A percentile compares a stretch with the other conserved stretches of the same genome.
phyloP scores from a whole-genome alignment of 2,329 filamentous ascomycete species.

The Amauroascus niger region DNA sequence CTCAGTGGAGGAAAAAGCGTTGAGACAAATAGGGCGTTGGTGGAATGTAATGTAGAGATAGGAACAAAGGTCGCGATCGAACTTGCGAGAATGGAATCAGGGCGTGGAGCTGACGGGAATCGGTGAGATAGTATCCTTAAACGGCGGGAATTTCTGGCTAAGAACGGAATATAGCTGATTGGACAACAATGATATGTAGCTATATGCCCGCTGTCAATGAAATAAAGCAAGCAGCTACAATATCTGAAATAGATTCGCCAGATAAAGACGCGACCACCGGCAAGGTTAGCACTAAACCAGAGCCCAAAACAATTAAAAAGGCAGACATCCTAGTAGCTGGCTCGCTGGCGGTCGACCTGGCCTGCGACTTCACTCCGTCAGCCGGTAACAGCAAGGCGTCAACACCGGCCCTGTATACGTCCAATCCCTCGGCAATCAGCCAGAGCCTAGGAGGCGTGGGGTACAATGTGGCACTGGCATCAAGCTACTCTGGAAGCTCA shows the following conservation, averaged over 20 bases:
- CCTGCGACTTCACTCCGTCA: constrained; percentile 62
- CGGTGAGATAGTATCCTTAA: constrained; percentile 33
- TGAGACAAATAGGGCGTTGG: constrained; percentile 60
- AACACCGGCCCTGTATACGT: constrained; percentile 55
- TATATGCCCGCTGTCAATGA: constrained; percentile 16
- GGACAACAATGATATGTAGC: constrained; percentile 22
- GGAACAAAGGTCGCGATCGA: constrained; percentile 57
- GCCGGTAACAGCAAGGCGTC: constrained; percentile 25
- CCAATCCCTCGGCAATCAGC: constrained; percentile 70
- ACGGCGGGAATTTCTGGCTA: constrained; percentile 1
- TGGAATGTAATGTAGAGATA: constrained; percentile 56
- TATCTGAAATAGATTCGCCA: constrained; percentile 21
- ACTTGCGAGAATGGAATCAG: constrained; percentile 46
- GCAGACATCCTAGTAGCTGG: constrained; percentile 76
- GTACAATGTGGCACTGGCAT: constrained; percentile 79
- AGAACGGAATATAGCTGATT: constrained; percentile 28
- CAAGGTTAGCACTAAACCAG: constrained; percentile 1
- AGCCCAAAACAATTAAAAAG: constrained; percentile 16
- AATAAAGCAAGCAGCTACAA: constrained; percentile 18
- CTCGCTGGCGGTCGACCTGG: constrained; percentile 79
- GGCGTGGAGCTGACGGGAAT: constrained; percentile 21
- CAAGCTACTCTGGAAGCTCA: constrained; percentile 56
- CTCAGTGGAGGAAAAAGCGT: constrained; percentile 64
- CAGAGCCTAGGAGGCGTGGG: constrained; percentile 87
- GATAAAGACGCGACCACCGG: constrained; percentile 15